Evolutionary conservation across 2,329 filamentous ascomycete genomes (phyloP).

Genomic region (Epichloe gansuensis): DNA sequence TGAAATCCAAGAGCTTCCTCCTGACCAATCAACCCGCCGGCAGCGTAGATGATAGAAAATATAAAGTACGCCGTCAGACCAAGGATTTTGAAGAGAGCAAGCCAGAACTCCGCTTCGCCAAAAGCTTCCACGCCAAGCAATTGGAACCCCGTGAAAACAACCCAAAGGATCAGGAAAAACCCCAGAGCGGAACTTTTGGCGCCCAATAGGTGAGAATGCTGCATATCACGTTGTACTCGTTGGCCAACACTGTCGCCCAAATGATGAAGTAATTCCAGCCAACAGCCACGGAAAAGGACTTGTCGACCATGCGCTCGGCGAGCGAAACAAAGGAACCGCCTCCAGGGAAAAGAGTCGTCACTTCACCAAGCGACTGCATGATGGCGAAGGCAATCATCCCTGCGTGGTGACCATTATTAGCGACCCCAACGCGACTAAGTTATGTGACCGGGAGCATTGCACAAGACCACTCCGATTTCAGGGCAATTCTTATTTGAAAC

Average conservation of each 20-base stretch:
- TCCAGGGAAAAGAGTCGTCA: slow-evolving; percentile 61
- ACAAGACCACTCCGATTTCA: not conserved
- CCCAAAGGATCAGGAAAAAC: slow-evolving; percentile 64
- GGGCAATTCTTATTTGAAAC: not conserved
- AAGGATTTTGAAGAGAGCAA: slow-evolving; percentile 59
- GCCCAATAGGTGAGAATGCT: slow-evolving; percentile 57
- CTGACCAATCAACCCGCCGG: slow-evolving; percentile 52
- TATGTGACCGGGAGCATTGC: not conserved
- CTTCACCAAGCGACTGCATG: slow-evolving; percentile 64
- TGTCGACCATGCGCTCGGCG: slow-evolving; percentile 58
- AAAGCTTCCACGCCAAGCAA: slow-evolving; percentile 62
- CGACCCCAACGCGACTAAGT: not conserved
- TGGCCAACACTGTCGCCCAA: slow-evolving; percentile 53
- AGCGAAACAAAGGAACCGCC: slow-evolving; percentile 61
- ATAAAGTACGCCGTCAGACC: slow-evolving; percentile 61
- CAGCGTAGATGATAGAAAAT: slow-evolving; percentile 60
- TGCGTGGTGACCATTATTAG: slow-evolving; percentile 7
- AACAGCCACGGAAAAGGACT: slow-evolving; percentile 54
- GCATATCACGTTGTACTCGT: slow-evolving; percentile 59
- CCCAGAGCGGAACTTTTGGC: slow-evolving; percentile 49
- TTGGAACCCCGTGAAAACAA: slow-evolving; percentile 56
- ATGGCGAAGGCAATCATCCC: slow-evolving; percentile 51
- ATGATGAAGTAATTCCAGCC: slow-evolving; percentile 65
- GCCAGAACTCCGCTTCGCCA: slow-evolving; percentile 71
- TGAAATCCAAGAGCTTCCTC: slow-evolving; percentile 49